Percentiles rank a stretch among this genome's conserved stretches.
phyloP scores from a whole-genome alignment of 106 monocot genomes.

The Agapanthus africanus region DNA sequence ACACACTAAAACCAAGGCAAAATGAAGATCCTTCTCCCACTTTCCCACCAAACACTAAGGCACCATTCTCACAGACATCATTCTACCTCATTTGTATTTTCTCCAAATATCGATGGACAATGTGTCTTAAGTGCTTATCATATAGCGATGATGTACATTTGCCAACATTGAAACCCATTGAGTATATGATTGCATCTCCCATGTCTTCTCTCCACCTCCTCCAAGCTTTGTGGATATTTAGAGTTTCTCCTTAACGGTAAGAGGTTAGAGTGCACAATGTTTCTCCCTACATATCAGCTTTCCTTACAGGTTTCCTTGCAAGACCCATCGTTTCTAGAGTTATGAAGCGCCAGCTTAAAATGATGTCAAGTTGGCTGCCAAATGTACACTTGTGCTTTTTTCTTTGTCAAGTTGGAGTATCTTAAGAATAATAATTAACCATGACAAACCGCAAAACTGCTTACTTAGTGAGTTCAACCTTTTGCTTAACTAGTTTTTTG shows the following conservation, averaged over 20 bases:
- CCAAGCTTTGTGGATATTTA: not conserved
- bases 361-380: constrained; percentile 1
- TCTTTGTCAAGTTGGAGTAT: not conserved
- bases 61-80: too few relatives aligned
- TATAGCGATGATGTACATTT: too few relatives aligned
- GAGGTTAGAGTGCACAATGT: not conserved
- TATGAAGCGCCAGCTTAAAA: not conserved
- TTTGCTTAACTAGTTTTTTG: not conserved
- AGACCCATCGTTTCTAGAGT: not conserved
- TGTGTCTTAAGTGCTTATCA: too few relatives aligned
- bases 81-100: too few relatives aligned
- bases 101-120: too few relatives aligned
- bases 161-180: too few relatives aligned
- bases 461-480: not conserved
- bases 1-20: too few relatives aligned
- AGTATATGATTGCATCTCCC: not conserved
- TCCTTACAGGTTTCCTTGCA: not conserved
- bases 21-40: too few relatives aligned
- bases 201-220: not conserved
- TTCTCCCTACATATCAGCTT: not conserved
- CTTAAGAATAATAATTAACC: not conserved
- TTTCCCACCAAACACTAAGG: too few relatives aligned
- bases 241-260: not conserved
- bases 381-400: not conserved
- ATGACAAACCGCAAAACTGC: not conserved